Evolutionary conservation across 148 eudicot species (phyloP).

Genomic region (Rhododendron henanense): DNA sequence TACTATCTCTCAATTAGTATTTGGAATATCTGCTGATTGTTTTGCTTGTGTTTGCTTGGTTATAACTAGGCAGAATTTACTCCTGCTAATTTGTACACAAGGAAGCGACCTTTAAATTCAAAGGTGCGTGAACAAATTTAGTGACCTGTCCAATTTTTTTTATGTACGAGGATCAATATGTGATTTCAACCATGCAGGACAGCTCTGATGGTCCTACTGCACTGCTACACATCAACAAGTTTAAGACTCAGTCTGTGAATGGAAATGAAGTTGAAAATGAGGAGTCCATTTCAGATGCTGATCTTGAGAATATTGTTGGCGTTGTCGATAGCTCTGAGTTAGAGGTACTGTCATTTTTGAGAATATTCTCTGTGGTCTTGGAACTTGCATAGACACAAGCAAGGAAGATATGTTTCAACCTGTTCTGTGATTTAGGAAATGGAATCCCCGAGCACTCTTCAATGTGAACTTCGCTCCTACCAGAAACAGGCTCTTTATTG

Average conservation of each 20-base stretch:
- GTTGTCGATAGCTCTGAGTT: conserved; percentile 63
- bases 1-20: neutral
- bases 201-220: conserved; percentile 44
- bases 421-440: conserved; percentile 55
- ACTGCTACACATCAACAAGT: conserved; percentile 35
- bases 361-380: neutral
- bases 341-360: conserved; percentile 47
- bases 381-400: neutral
- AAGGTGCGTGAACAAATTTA: conserved; percentile 40
- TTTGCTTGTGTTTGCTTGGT: conserved; percentile 9
- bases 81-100: conserved; percentile 72
- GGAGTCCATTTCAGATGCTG: conserved; percentile 78
- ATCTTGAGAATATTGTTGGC: conserved; percentile 91
- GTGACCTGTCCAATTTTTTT: conserved; percentile 3
- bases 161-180: neutral
- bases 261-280: conserved; percentile 58
- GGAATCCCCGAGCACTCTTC: conserved; percentile 88
- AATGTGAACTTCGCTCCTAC: conserved; percentile 85
- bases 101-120: conserved; percentile 65
- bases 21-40: neutral
- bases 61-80: conserved; percentile 73
- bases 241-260: conserved; percentile 32
- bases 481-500: conserved; percentile 97
- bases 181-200: conserved; percentile 48
- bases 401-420: conserved; percentile 2